Conservation (phyloP, 495 filamentous ascomycete species). For the Letharia columbiana region DNA sequence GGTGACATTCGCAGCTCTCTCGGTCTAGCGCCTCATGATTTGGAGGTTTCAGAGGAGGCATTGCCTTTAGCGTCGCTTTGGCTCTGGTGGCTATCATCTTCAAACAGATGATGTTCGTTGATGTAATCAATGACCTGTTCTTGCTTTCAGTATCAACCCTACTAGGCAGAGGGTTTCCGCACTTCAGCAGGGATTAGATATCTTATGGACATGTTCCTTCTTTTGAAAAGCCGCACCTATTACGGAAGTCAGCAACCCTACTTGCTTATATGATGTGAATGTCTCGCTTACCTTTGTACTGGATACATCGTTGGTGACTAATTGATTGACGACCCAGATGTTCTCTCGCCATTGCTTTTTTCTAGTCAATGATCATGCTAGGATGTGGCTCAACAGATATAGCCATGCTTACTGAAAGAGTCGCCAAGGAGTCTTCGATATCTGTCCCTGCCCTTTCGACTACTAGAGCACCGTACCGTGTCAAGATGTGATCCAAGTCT, state of each 20-base stretch:
- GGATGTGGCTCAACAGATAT: neutral
- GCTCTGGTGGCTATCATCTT: neutral
- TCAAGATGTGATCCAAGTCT: conserved; percentile 29
- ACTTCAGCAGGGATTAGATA: conserved; percentile 2
- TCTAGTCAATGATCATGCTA: neutral
- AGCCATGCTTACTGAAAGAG: neutral
- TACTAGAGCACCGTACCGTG: conserved; percentile 29
- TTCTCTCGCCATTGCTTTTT: conserved; percentile 12
- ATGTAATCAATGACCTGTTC: conserved; percentile 4
- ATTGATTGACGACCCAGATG: conserved; percentile 19
- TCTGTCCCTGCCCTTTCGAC: conserved; percentile 21
- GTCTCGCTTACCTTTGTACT: conserved; percentile 4
- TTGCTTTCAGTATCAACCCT: neutral
- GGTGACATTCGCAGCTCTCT: neutral
- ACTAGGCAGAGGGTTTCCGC: neutral
- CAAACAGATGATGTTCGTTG: conserved; percentile 1
- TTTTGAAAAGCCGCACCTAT: conserved; percentile 2
- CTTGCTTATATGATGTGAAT: neutral
- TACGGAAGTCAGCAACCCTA: neutral
- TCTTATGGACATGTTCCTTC: conserved; percentile 6
- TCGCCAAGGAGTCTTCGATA: conserved; percentile 42
- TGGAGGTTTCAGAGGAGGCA: neutral
- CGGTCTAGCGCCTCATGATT: neutral
- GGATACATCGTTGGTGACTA: conserved; percentile 20
- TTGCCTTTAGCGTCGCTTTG: neutral